Evolutionary conservation across 2,329 filamentous ascomycete species (phyloP).

Genomic region (Microdochium trichocladiopsis): DNA sequence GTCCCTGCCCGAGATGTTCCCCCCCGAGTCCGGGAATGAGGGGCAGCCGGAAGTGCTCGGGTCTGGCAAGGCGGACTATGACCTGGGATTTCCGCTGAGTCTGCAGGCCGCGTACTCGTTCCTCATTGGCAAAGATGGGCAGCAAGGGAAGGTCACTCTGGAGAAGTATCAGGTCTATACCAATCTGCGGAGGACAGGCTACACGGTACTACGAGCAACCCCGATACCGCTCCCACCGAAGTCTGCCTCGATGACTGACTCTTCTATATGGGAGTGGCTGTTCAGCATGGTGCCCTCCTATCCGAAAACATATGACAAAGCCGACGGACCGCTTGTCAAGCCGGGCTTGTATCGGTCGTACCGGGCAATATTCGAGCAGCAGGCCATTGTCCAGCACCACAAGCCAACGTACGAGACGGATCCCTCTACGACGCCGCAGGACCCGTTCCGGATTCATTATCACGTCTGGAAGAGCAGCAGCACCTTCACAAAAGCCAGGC

Average conservation of each 20-base stretch:
- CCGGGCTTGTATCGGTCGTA: slow-evolving; percentile 62
- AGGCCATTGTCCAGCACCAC: slow-evolving; percentile 68
- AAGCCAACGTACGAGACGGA: slow-evolving; percentile 37
- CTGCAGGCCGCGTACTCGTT: slow-evolving; percentile 85
- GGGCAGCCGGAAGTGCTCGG: slow-evolving; percentile 19
- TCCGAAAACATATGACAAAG: slow-evolving; percentile 14
- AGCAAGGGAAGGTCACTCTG: slow-evolving; percentile 54
- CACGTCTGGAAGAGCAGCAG: slow-evolving; percentile 71
- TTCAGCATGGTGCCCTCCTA: slow-evolving; percentile 34
- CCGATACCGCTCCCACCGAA: slow-evolving; percentile 6
- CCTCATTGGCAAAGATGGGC: slow-evolving; percentile 65
- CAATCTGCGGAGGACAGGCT: slow-evolving; percentile 75
- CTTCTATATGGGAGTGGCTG: slow-evolving; percentile 45
- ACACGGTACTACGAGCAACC: slow-evolving; percentile 65
- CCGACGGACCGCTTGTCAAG: slow-evolving; percentile 50
- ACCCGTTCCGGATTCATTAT: slow-evolving; percentile 68
- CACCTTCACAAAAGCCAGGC: slow-evolving; percentile 72
- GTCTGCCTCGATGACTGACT: slow-evolving; percentile 7
- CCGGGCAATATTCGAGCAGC: slow-evolving; percentile 65
- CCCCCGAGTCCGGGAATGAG: slow-evolving; percentile 15
- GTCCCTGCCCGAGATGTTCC: slow-evolving; percentile 41
- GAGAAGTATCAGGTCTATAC: slow-evolving; percentile 87
- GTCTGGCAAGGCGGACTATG: slow-evolving; percentile 31
- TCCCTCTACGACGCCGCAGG: slow-evolving; percentile 18
- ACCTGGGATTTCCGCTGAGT: slow-evolving; percentile 73